Evolutionary conservation across 176 grass and related monocot genomes (phyloP).

Genomic region (Avena insularis): DNA sequence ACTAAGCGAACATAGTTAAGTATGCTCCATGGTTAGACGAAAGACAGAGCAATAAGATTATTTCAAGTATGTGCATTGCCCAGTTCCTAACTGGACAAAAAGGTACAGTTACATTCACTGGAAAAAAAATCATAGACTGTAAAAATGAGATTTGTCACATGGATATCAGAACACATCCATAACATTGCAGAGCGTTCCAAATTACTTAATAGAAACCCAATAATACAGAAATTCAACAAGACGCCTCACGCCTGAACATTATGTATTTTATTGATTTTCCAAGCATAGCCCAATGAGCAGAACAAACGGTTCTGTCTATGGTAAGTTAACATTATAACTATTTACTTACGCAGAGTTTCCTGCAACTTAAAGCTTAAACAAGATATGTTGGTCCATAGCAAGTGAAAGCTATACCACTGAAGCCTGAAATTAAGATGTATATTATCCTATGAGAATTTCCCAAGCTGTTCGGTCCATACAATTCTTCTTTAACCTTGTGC

Average conservation of each 20-base stretch:
- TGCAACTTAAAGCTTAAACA: slow-evolving; percentile 26
- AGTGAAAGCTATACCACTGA: not conserved
- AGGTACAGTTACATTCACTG: slow-evolving; percentile 8
- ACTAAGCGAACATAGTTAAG: not conserved
- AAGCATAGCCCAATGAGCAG: slow-evolving; percentile 1
- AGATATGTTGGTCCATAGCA: slow-evolving; percentile 11
- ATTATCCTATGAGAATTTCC: slow-evolving; percentile 9
- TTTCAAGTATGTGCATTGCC: slow-evolving; percentile 12
- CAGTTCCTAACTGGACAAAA: not conserved
- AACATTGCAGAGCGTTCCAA: slow-evolving; percentile 2
- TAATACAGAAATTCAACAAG: not conserved
- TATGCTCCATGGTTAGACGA: not conserved
- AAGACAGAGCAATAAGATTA: not conserved
- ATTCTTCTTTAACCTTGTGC: slow-evolving; percentile 14
- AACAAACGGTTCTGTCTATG: not conserved
- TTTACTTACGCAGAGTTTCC: not conserved
- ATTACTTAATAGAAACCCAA: slow-evolving; percentile 3
- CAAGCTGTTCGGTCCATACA: not conserved
- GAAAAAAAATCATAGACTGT: not conserved
- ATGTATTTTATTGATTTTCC: not conserved
- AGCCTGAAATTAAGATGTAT: slow-evolving; percentile 7
- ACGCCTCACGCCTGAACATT: not conserved
- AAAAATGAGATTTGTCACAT: not conserved
- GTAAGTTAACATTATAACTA: not conserved
- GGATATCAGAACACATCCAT: not conserved